Evolutionary conservation across 441 rosid genomes (phyloP).

Genomic region (Gossypium davidsonii): DNA sequence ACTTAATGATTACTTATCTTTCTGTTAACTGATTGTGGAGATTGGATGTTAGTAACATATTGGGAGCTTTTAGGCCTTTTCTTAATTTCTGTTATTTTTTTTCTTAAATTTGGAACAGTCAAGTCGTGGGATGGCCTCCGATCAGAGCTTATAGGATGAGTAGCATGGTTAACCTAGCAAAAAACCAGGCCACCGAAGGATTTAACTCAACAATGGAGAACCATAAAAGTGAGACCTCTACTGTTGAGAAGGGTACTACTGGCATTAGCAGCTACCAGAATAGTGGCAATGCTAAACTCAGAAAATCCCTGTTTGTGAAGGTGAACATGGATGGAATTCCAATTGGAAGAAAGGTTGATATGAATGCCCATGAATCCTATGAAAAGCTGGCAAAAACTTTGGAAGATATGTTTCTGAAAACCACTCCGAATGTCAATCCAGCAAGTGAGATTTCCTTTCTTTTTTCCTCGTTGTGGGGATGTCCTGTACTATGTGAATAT

Average conservation of each 20-base stretch:
- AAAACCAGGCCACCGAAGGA: slow-evolving; percentile 44
- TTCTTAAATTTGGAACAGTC: slow-evolving; percentile 40
- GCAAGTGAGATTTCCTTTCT: slow-evolving; percentile 31
- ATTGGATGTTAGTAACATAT: neutral
- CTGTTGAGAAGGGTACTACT: slow-evolving; percentile 20
- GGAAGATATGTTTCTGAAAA: slow-evolving; percentile 64
- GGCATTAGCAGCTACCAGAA: slow-evolving; percentile 20
- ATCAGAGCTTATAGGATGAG: slow-evolving; percentile 72
- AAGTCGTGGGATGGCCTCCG: slow-evolving; percentile 97
- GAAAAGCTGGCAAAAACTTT: slow-evolving; percentile 57
- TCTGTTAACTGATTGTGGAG: neutral
- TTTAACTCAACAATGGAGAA: slow-evolving; percentile 35
- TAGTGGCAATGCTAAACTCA: slow-evolving; percentile 25
- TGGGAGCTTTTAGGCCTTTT: neutral
- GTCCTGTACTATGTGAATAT: neutral
- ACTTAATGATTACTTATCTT: neutral
- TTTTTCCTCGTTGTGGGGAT: neutral
- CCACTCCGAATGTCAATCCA: slow-evolving; percentile 26
- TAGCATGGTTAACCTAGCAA: slow-evolving; percentile 62
- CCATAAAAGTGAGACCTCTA: slow-evolving; percentile 24
- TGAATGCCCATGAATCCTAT: slow-evolving; percentile 63
- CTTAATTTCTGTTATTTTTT: neutral
- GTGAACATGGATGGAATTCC: slow-evolving; percentile 89
- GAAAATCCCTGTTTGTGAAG: slow-evolving; percentile 63
- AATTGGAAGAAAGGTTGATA: slow-evolving; percentile 85